These are phyloP conservation scores for Cladosporium oxysporum DNA, from an alignment of 2,329 filamentous ascomycete genomes.

Conservation along the genomic window DNA sequence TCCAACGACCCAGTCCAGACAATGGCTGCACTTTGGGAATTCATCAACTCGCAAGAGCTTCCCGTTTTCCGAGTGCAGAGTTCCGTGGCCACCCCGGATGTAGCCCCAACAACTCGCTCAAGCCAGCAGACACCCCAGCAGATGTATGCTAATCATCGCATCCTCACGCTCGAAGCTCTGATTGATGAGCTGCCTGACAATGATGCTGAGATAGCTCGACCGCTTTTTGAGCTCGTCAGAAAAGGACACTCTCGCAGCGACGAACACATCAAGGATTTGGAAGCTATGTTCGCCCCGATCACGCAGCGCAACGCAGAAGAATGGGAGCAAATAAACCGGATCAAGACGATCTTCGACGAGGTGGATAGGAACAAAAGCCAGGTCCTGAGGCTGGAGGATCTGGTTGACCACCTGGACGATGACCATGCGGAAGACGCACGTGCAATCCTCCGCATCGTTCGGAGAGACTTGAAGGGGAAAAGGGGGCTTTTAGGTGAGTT, in stretches of 20 bases:
- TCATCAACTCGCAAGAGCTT: not conserved
- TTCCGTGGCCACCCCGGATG: not conserved
- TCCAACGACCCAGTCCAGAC: no score
- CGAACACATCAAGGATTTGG: not conserved
- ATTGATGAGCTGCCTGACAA: not conserved
- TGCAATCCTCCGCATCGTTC: not conserved
- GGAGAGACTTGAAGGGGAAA: not conserved
- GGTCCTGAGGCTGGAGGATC: not conserved
- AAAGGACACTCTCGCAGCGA: not conserved
- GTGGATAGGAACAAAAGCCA: not conserved
- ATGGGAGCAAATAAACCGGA: not conserved
- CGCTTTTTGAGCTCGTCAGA: not conserved
- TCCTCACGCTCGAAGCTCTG: not conserved
- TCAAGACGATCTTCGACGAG: not conserved
- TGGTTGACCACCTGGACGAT: not conserved
- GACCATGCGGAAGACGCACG: not conserved
- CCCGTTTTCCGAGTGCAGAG: not conserved
- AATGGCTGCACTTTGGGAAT: not conserved
- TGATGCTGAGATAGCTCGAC: not conserved
- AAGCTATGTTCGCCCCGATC: not conserved
- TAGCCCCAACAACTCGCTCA: not conserved
- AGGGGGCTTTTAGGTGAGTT: not conserved
- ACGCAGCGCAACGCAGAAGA: not conserved
- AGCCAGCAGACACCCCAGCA: not conserved
- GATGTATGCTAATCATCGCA: not conserved